Conservation (phyloP, 1,284 basidiomycete species). For the Fomitopsis pinicola region DNA sequence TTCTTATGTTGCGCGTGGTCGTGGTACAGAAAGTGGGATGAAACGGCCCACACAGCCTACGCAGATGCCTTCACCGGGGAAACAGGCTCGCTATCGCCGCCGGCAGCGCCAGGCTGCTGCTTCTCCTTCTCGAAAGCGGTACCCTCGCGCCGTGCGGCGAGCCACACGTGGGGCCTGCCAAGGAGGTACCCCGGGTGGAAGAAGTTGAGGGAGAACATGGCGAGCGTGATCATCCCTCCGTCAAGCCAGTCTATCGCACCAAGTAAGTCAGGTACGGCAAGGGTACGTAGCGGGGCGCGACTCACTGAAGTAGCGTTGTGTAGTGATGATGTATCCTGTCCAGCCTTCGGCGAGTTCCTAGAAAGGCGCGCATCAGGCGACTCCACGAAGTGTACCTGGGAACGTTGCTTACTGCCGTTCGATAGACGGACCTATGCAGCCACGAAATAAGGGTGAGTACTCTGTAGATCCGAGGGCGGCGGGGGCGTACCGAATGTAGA, state of each 20-base stretch:
- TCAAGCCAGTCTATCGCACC: conserved; percentile 47
- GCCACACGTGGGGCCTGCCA: conserved; percentile 2
- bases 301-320: conserved; percentile 52
- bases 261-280: not conserved
- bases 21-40: not conserved
- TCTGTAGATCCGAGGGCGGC: too few relatives aligned
- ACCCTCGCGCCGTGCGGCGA: not conserved
- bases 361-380: not conserved
- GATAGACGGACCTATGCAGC: conserved; percentile 37
- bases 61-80: not conserved
- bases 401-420: conserved; percentile 34
- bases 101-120: too few relatives aligned
- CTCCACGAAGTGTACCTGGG: too few relatives aligned
- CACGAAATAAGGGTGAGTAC: not conserved
- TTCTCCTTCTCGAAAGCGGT: not conserved
- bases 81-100: not conserved
- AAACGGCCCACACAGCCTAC: not conserved
- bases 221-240: conserved; percentile 54
- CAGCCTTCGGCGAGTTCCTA: conserved; percentile 51
- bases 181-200: conserved; percentile 43
- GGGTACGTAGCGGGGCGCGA: not conserved
- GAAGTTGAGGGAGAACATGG: conserved; percentile 51
- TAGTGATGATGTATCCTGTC: conserved; percentile 47
- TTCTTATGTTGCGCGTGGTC: too few relatives aligned
- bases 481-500: conserved; percentile 36